phyloP scores from a whole-genome alignment of 495 filamentous ascomycete species.

The Filosporella fistucella region DNA sequence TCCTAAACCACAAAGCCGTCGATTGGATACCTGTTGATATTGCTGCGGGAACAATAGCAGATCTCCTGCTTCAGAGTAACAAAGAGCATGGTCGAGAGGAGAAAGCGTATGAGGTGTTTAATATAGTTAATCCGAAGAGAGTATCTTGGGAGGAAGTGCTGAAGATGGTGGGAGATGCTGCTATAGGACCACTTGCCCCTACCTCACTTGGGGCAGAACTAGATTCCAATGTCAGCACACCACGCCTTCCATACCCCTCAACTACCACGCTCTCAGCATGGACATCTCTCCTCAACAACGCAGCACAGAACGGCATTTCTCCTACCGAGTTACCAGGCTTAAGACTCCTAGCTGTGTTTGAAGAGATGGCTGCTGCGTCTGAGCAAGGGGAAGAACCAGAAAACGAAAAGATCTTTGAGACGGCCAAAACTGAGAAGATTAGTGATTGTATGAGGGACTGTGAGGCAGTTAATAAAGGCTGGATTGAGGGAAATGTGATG shows the following conservation, averaged over 20 bases:
- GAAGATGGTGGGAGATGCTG: slow-evolving; percentile 5
- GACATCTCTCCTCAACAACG: slow-evolving; percentile 2
- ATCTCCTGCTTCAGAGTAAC: slow-evolving; percentile 15
- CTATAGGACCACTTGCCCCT: background rate
- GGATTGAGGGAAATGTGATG: slow-evolving; percentile 11
- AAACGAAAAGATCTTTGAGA: slow-evolving; percentile 12
- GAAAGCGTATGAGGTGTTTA: slow-evolving; percentile 10
- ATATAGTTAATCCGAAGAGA: slow-evolving; percentile 18
- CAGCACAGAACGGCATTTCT: background rate
- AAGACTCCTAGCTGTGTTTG: slow-evolving; percentile 18
- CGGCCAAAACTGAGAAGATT: slow-evolving; percentile 13
- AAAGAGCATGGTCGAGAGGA: background rate
- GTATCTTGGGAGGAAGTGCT: slow-evolving; percentile 8
- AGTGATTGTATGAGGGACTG: slow-evolving; percentile 10
- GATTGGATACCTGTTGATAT: slow-evolving; percentile 31
- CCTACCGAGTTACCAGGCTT: slow-evolving; percentile 14
- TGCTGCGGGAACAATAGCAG: slow-evolving; percentile 18
- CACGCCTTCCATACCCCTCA: too few relatives aligned
- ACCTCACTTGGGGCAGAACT: background rate
- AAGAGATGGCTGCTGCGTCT: slow-evolving; percentile 23
- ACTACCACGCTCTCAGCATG: too few relatives aligned
- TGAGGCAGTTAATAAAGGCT: slow-evolving; percentile 4
- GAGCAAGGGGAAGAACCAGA: slow-evolving; percentile 13
- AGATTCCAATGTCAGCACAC: too few relatives aligned
- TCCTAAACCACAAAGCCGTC: background rate